Evolutionary conservation across 108 stramenopile species (phyloP), one percentile per base, ranked within the genome.

Genomic region (Fistulifera pelliculosa): DNA sequence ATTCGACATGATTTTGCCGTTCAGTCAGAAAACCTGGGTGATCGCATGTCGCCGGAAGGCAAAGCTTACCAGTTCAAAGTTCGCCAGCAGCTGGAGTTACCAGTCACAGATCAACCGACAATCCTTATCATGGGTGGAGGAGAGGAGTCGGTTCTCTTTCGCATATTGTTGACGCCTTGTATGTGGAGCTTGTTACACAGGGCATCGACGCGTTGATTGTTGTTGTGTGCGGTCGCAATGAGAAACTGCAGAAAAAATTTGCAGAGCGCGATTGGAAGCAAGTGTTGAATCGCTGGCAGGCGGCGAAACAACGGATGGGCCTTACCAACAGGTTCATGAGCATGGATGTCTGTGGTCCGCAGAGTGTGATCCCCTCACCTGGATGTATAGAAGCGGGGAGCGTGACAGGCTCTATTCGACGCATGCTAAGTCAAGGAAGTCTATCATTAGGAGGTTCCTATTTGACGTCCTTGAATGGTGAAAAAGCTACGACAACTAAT

Each of bases 221-320:
- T 50, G 97, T 96, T 2, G 87, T 98, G 1, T 98, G 97, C 60
- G 97, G 97, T 40, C 83, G 93, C 52, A 77, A 76, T 18, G 73
- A 89, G 53, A 62, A 64, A 28, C 71, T 96, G 18, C 72, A 62
- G 61, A 19, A 59, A 15, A 54, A 66, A 26, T 72, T 97, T 25
- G 86, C 75, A 54, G 47, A 61, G 7, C 70, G 79, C 19, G 68
- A 83, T 62, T 94, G 93, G 96, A 69, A 70, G 10, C 52, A 61
- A 11, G 64, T 75, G 44, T 63, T 66, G 45, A 54, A 66, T 38
- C 26, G 38, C 21, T 63, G 53, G 51, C 25, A 41, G 18, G 14
- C 21, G 19, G 48, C 47, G 49, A 27, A 26, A 47, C 24, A 49
- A 19, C 58, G 54, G 10, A 39, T 43, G 38, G 56, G 44, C 14